Percentiles rank a stretch among this genome's conserved stretches.
These are phyloP conservation scores for Phytophthora pistaciae DNA, from an alignment of 352 stramenopile genomes.

Conservation along the genomic window DNA sequence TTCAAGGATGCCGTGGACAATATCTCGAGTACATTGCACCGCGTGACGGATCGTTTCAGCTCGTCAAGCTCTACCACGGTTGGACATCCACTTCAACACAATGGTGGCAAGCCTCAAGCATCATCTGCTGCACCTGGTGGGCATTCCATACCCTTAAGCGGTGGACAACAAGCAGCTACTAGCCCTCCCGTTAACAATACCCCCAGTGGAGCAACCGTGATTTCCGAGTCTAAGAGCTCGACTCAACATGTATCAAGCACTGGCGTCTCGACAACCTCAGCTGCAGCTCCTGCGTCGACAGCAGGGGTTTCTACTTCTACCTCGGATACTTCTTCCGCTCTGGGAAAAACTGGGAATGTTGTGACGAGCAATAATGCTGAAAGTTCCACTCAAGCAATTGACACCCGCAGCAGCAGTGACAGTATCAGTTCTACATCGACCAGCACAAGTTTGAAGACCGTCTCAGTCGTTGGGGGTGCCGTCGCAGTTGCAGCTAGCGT, in stretches of 20 bases:
- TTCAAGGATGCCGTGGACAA: slow-evolving; percentile 82
- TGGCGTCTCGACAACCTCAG: slow-evolving; percentile 18
- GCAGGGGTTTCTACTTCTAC: slow-evolving; percentile 14
- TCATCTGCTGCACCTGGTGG: slow-evolving; percentile 11
- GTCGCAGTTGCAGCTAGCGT: slow-evolving; percentile 81
- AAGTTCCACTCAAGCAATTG: slow-evolving; percentile 15
- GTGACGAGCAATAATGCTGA: slow-evolving; percentile 34
- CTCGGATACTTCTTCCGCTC: slow-evolving; percentile 12
- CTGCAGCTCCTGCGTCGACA: slow-evolving; percentile 18
- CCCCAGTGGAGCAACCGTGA: slow-evolving; percentile 4
- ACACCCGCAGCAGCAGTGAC: slow-evolving; percentile 33
- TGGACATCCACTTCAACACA: slow-evolving; percentile 59
- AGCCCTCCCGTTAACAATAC: slow-evolving; percentile 20
- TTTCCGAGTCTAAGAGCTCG: slow-evolving; percentile 5
- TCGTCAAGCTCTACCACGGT: slow-evolving; percentile 79
- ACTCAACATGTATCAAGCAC: slow-evolving; percentile 17
- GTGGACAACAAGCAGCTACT: slow-evolving; percentile 17
- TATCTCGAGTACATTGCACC: slow-evolving; percentile 49
- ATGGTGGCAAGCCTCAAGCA: slow-evolving; percentile 32
- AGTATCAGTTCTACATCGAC: slow-evolving; percentile 37
- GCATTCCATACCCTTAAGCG: slow-evolving; percentile 1
- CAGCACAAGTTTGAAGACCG: slow-evolving; percentile 52
- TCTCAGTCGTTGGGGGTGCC: slow-evolving; percentile 75
- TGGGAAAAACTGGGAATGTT: slow-evolving; percentile 30
- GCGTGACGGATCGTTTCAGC: slow-evolving; percentile 67